Base-by-base conservation (phyloP, 768 basidiomycete species). In the Boletus insuetus region DNA sequence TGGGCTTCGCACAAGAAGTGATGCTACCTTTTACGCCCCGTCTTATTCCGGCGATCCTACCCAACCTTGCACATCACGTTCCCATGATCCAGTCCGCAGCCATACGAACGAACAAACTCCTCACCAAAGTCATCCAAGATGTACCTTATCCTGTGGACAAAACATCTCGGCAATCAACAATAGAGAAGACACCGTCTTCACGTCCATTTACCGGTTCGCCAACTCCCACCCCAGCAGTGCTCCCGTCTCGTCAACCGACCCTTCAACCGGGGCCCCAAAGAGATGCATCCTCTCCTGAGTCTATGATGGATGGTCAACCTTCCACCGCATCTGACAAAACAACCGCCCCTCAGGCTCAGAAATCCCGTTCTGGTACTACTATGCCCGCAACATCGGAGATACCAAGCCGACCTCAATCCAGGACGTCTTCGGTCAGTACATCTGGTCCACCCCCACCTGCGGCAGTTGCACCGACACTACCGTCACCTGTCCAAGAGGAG, bases 21-120 rank as follows among this genome's bases (percentile, higher is more conserved):
- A 91, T 98, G 80, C 83, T 98, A 26, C 90, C 91, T 3, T 97
- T 97, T 66, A 93, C 94, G 0, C 94, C 97, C 1, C 86, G 92
- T 39, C 85, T 99, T 43, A 87, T 99, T 42, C 88, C 91, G 10
- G 91, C 92, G 10, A 90, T 99, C 54, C 80, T 99, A 16, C 94
- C 94, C 9, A 97, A 96, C 64, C 85, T 99, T 46, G 94, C 96
- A 0, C 93, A 96, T 60, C 91, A 94, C 63, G 89, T 87, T 46
- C 76, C 84, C 1, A 88, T 88, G 79, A 98, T 98, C 56, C 91
- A 95, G 64, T 79, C 84, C 1, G 90, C 88, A 4, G 97, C 97
- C 1, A 79, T 83, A 43, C 83, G 87, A 34, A 94, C 94, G 38
- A 98, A 98, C 68, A 87, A 89, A 59, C 80, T 85, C 9, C 82